Percentiles rank a stretch among this genome's conserved stretches.
Conservation (phyloP, 208 protist species). For the Leishmania mexicana region DNA sequence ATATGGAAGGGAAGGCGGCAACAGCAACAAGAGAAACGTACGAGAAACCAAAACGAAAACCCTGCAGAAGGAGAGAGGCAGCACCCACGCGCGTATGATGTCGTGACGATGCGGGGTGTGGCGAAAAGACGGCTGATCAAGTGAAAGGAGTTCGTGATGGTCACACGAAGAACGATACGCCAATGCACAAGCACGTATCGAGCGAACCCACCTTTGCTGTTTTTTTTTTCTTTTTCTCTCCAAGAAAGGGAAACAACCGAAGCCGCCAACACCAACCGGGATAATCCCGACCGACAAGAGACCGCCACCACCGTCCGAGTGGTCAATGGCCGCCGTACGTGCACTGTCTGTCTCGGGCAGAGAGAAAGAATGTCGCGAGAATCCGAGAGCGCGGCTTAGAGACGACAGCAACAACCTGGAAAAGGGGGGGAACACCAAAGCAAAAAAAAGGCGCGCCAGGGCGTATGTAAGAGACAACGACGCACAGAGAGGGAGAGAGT, state of each 20-base stretch:
- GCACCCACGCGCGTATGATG: neutral
- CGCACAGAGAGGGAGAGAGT: neutral
- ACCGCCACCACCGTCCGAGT: too few relatives aligned
- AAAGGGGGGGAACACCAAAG: too few relatives aligned
- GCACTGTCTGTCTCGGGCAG: too few relatives aligned
- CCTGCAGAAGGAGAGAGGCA: neutral
- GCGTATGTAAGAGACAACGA: neutral
- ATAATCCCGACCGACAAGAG: too few relatives aligned
- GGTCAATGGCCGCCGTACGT: too few relatives aligned
- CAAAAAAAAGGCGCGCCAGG: neutral
- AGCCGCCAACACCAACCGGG: too few relatives aligned
- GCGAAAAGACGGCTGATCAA: neutral
- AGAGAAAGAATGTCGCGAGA: too few relatives aligned
- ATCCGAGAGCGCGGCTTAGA: too few relatives aligned
- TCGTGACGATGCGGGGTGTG: neutral
- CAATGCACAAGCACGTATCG: neutral
- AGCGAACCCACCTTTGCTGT: neutral
- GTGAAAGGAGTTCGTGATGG: neutral
- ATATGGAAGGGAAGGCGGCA: too few relatives aligned
- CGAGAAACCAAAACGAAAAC: neutral
- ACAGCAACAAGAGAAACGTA: neutral
- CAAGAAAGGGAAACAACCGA: neutral
- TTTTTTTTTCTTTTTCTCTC: neutral
- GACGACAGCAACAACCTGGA: too few relatives aligned
- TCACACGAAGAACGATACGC: too few relatives aligned